Percentiles rank a stretch among this genome's conserved stretches.
These are phyloP conservation scores for Moesziomyces globuligerus DNA, from an alignment of 1,284 basidiomycete genomes.

Conservation along the genomic window DNA sequence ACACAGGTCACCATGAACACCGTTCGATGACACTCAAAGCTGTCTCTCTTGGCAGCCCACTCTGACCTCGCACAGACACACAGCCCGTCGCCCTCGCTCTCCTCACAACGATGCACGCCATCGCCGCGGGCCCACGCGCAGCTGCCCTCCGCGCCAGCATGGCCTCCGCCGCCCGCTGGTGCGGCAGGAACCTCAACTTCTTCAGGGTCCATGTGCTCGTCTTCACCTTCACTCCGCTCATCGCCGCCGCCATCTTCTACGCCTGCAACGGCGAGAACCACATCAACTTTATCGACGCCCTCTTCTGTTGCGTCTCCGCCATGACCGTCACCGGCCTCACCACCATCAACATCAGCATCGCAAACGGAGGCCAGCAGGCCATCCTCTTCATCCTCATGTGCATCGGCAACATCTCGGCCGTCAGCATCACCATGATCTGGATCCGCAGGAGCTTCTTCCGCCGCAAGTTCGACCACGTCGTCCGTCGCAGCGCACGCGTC, in stretches of 20 bases:
- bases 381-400: constrained; percentile 71
- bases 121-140: constrained; percentile 7
- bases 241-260: constrained; percentile 77
- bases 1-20: constrained; percentile 5
- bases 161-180: constrained; percentile 25
- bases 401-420: constrained; percentile 64
- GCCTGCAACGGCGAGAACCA: constrained; percentile 64
- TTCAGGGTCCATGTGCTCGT: constrained; percentile 71
- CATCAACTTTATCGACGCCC: constrained; percentile 75
- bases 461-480: constrained; percentile 51
- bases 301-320: constrained; percentile 80
- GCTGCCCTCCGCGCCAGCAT: constrained; percentile 11
- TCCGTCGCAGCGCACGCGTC: constrained; percentile 48
- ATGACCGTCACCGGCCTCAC: constrained; percentile 82
- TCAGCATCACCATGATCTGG: constrained; percentile 65
- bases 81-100: background rate
- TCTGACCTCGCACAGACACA: too few relatives aligned
- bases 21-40: background rate
- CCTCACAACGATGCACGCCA: constrained; percentile 7
- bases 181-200: constrained; percentile 51
- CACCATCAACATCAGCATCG: constrained; percentile 77
- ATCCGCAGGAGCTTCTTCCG: constrained; percentile 64
- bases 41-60: background rate
- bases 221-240: constrained; percentile 79
- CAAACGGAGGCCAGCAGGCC: constrained; percentile 80